Conservation (phyloP, 108 stramenopile species). For the Cyclostephanos tholiformis region DNA sequence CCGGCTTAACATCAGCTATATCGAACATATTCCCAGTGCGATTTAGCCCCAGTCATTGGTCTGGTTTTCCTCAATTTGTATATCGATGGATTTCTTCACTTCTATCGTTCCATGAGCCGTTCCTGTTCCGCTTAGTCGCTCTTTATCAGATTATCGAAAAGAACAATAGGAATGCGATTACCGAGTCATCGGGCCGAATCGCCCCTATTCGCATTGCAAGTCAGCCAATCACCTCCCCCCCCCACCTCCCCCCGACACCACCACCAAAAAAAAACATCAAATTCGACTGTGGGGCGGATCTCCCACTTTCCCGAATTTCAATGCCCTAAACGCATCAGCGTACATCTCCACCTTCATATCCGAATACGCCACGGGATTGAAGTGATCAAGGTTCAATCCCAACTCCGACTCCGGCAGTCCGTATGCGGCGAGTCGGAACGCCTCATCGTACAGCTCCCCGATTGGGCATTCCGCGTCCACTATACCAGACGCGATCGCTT, state of each 20-base stretch:
- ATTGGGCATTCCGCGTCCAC: conserved; percentile 47
- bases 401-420: conserved; percentile 43
- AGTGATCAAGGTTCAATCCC: conserved; percentile 40
- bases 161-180: too few relatives aligned
- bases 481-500: conserved; percentile 43
- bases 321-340: conserved; percentile 55
- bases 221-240: too few relatives aligned
- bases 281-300: conserved; percentile 52
- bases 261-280: conserved; percentile 13
- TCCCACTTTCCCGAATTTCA: conserved; percentile 46
- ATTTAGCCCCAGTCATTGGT: too few relatives aligned
- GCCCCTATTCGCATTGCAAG: too few relatives aligned
- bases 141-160: too few relatives aligned
- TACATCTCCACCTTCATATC: conserved; percentile 63
- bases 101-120: too few relatives aligned
- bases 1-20: too few relatives aligned
- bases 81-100: background rate
- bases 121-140: too few relatives aligned
- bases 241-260: too few relatives aligned
- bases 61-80: too few relatives aligned
- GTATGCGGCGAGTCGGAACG: conserved; percentile 40
- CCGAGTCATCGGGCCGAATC: too few relatives aligned
- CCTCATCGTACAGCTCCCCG: conserved; percentile 27
- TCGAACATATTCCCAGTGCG: too few relatives aligned
- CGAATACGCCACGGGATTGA: conserved; percentile 49